phyloP scores from a whole-genome alignment of 345 rosid genomes.

The Murraya koenigii region DNA sequence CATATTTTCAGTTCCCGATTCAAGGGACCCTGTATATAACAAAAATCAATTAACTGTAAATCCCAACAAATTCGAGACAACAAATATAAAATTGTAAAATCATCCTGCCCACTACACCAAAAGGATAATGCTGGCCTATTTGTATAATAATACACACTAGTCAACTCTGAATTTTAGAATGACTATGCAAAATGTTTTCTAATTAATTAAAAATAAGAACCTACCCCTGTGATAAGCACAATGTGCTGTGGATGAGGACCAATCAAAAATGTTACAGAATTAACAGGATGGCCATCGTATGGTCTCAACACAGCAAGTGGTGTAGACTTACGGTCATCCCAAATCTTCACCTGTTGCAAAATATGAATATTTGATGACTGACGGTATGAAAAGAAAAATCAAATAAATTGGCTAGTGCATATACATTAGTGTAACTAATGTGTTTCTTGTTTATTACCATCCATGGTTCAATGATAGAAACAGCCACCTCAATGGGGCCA shows the following conservation, averaged over 20 bases:
- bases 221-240: conserved; percentile 72
- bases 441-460: not conserved
- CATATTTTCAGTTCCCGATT: conserved; percentile 65
- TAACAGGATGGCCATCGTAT: conserved; percentile 62
- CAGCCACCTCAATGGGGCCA: not conserved
- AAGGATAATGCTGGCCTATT: not conserved
- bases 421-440: not conserved
- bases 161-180: conserved; percentile 7
- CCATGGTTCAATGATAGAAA: not conserved
- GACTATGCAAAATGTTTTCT: not conserved
- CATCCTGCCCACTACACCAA: not conserved
- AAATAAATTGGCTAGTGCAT: not conserved
- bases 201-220: conserved; percentile 9
- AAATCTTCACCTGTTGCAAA: conserved; percentile 59
- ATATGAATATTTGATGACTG: conserved; percentile 9
- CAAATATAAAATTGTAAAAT: not conserved
- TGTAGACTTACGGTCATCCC: conserved; percentile 64
- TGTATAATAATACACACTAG: not conserved
- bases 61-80: not conserved
- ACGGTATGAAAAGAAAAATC: not conserved
- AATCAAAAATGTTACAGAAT: conserved; percentile 59
- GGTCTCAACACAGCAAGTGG: conserved; percentile 65
- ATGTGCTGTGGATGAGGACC: conserved; percentile 69
- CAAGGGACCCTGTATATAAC: conserved; percentile 50
- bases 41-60: not conserved